Base-by-base conservation (phyloP, 2,329 filamentous ascomycete genomes). In the Colletotrichum tropicale region DNA sequence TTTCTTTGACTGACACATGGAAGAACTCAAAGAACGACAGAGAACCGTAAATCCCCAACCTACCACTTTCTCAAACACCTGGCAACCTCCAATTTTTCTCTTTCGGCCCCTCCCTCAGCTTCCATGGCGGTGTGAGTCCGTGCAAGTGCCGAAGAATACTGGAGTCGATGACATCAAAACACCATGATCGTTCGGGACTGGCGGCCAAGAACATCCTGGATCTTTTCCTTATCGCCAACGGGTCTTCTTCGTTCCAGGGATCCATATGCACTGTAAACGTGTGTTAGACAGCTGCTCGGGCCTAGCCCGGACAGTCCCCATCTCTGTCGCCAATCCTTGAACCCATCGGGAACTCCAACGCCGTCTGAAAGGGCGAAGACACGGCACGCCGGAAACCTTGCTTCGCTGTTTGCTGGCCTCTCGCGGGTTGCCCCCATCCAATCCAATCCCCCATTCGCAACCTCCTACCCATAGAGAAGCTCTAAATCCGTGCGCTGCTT, bases 101-200 rank as follows among this genome's bases (percentile, higher is more conserved):
- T 62, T 28, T 52, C 43, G 43, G n/a, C 43, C 52, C 32, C 55
- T 24, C n/a, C 43, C 56, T 56, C 64, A 64, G 43, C 64, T 64
- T 24, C 55, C 9, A 13, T 64, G 70, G 74, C 74, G 58, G 65
- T 74, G 70, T 60, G 65, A 68, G 65, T 65, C 58, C 58, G 36
- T 68, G 64, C 70, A 69, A 75, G 48, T 75, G 34, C 74, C 74
- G 74, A 21, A 74, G 10, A 69, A 36, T 34, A 65, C n/a, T 73
- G 74, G 74, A 38, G 74, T 73, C 64, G 34, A 76, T 76, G 74
- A 76, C 74, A 76, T 76, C 70, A 76, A 75, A 60, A 52, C 48
- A 52, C 43, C 64, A 43, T 38, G 64, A 60, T 55, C n/a, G 28
- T 24, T 74, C 70, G 70, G 70, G n/a, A 74, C 38, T 30, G 30